Percentiles rank a stretch among this genome's conserved stretches.
Conservation (phyloP, 768 basidiomycete genomes). For the Termitomyces titanicus region DNA sequence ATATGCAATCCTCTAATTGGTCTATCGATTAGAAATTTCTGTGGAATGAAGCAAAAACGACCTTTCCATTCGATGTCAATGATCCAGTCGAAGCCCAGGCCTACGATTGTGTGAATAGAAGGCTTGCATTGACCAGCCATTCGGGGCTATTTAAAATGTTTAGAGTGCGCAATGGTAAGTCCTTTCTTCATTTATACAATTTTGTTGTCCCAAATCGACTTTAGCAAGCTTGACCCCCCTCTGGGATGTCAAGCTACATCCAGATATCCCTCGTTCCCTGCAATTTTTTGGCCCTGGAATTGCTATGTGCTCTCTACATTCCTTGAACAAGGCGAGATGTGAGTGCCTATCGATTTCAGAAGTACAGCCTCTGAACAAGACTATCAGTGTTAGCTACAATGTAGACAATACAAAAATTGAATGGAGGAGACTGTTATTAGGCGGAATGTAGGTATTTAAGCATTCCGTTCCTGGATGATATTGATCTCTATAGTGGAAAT, state of each 20-base stretch:
- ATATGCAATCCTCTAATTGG: no score
- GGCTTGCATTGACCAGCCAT: neutral
- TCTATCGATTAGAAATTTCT: neutral
- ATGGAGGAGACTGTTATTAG: neutral
- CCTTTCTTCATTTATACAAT: neutral
- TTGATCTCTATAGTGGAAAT: constrained; percentile 5
- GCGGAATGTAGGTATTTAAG: constrained; percentile 7
- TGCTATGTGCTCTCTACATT: neutral
- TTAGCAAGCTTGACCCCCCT: neutral
- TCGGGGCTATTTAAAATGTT: neutral
- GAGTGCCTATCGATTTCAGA: neutral
- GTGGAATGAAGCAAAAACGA: neutral
- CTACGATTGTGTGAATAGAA: neutral
- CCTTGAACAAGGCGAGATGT: neutral
- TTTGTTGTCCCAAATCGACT: neutral
- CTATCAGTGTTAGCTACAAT: neutral
- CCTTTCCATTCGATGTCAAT: neutral
- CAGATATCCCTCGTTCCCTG: neutral
- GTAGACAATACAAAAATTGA: neutral
- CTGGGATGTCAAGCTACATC: neutral
- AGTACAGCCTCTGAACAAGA: no score
- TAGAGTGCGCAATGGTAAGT: neutral
- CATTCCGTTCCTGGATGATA: neutral
- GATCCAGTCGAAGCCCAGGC: neutral
- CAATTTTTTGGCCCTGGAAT: neutral